Base-by-base conservation (phyloP, 164 flowering plant species). In the Liriodendron chinense region DNA sequence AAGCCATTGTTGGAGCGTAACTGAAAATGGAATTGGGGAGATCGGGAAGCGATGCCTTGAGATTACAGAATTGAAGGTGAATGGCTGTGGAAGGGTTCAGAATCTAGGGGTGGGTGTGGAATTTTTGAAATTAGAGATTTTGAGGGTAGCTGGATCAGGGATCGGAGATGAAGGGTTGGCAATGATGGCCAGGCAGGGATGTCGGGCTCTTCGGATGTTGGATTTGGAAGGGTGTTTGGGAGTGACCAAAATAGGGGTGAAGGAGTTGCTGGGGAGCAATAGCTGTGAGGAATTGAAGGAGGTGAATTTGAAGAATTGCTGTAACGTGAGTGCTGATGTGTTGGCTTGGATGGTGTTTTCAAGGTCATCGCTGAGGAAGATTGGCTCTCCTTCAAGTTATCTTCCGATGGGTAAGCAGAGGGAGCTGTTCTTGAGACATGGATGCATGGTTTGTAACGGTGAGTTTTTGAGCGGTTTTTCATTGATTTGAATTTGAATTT, bases 201-300 rank as follows among this genome's bases (percentile, higher is more conserved):
- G 93, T 70, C 53, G 18, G 10, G 9, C 77, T 34, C 78, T 90
- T 7, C 21, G 67, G 71, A 34, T 68, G 34, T 76, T 91, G 82
- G 80, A 86, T 63, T 65, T 90, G 81, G 78, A 73, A 16, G 72
- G 82, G 4, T 89, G 93, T 69, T 69, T 70, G 47, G 80, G 75
- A 67, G 83, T 89, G 75, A 84, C 90, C 8, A 59, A 75, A 1
- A 76, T 48, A 65, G 91, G 89, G 21, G 80, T 91, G 71, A 78
- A 47, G 50, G 24, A 47, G 24, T 43, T 69, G 50, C 24, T 47
- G 57, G 9, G 21, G 5, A 47, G 57, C 16, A 69, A 43, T 47
- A 14, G 71, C 12, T 26, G 47, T 18, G 47, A 7, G 25, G 26
- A 12, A 3, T 21, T 69, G 71, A 69, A 26, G 80, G 89, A 85